A percentile compares a stretch with the other conserved stretches of the same genome.
These are phyloP conservation scores for Corynascus novoguineensis DNA, from an alignment of 495 filamentous ascomycete species.

Conservation along the genomic window DNA sequence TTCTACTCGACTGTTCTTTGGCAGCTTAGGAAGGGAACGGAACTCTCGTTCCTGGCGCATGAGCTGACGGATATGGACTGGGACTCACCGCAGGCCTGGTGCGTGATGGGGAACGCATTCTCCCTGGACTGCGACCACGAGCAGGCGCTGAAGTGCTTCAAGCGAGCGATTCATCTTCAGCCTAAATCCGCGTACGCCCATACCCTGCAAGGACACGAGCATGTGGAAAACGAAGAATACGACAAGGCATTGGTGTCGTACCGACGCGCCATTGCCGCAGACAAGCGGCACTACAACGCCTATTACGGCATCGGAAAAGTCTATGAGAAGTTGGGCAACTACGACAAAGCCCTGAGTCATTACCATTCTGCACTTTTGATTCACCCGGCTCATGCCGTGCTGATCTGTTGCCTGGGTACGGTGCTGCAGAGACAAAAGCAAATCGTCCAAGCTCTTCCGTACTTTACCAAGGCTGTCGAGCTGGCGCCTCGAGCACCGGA, in stretches of 20 bases:
- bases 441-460: slow-evolving; percentile 64
- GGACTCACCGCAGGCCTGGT: slow-evolving; percentile 91
- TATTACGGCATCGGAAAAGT: slow-evolving; percentile 94
- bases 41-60: slow-evolving; percentile 86
- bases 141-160: slow-evolving; percentile 91
- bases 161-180: slow-evolving; percentile 83
- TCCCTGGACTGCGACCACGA: slow-evolving; percentile 94
- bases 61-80: slow-evolving; percentile 80
- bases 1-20: slow-evolving; percentile 96
- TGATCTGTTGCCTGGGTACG: slow-evolving; percentile 85
- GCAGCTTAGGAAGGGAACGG: slow-evolving; percentile 87
- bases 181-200: slow-evolving; percentile 91
- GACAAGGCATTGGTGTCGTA: slow-evolving; percentile 88
- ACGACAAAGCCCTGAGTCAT: slow-evolving; percentile 82
- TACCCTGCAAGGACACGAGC: slow-evolving; percentile 92
- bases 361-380: slow-evolving; percentile 80
- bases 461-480: slow-evolving; percentile 73
- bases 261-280: slow-evolving; percentile 72
- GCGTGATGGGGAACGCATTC: slow-evolving; percentile 89
- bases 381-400: slow-evolving; percentile 84
- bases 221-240: slow-evolving; percentile 94
- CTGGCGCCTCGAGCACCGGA: slow-evolving; percentile 76
- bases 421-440: slow-evolving; percentile 85
- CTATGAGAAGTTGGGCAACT: slow-evolving; percentile 91
- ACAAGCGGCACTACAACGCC: slow-evolving; percentile 89